Evolutionary conservation across 768 basidiomycete species (phyloP), one percentile per base, ranked within the genome.

Genomic region (Tulasnella sp.): DNA sequence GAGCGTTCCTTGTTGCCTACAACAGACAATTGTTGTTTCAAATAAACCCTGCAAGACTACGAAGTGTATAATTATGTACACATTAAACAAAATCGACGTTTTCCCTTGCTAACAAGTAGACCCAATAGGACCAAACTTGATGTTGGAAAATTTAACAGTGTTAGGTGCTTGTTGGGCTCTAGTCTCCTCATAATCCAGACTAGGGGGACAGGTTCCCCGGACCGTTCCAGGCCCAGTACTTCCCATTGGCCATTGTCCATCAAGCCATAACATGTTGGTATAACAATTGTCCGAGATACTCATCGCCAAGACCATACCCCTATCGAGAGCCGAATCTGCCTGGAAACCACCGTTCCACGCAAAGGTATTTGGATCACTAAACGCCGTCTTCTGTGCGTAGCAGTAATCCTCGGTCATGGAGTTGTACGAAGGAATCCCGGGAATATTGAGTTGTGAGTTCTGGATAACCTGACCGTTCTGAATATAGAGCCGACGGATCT

Each of bases 231-330:
- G 55, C 27, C 31, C 33, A 22, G 53, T 40, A 20, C 25, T 27
- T 29, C 24, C 37, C 42, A 43, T 45, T 31, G 54, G 54, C 32
- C 54, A 55, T 33, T 29, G 32, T n/a, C 25, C 27, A 33, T 55
- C 54, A 35, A 52, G 50, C 50, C 41, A 44, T 22, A 52, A 33
- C 75, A 77, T 76, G 64, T 69, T 65, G 54, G 63, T 74, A 27
- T 64, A 65, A 58, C 76, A 67, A 64, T 77, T 75, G 60, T 76
- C 75, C 76, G 75, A 76, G 56, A 76, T 53, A 39, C 63, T 66
- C 59, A 76, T 62, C 51, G 71, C 72, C 56, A 75, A 64, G 32
- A 73, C 74, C 67, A 73, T 69, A 42, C 73, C 73, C 42, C 61
- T 59, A 37, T 55, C 58, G 54, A 73, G 61, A 8, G 71, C 60